Evolutionary conservation across 1,139 yeast genomes (phyloP).

Genomic region (Pichia sp.): DNA sequence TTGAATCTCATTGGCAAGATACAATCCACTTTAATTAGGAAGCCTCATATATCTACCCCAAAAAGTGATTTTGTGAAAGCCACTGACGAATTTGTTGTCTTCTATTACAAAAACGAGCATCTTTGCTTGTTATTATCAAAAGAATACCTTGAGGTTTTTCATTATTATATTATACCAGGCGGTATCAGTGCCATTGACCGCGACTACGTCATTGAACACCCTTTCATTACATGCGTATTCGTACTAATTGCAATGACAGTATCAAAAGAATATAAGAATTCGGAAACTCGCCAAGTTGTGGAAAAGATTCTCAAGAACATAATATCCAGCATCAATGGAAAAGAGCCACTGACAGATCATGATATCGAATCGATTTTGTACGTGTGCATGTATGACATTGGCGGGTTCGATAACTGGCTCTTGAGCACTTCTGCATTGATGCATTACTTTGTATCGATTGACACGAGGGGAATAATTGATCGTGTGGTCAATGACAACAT

Average conservation of each 20-base stretch:
- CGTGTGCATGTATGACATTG: constrained; percentile 46
- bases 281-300: constrained; percentile 40
- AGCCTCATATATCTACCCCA: constrained; percentile 23
- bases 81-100: constrained; percentile 38
- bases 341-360: constrained; percentile 43
- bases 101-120: constrained; percentile 37
- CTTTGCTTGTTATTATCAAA: constrained; percentile 40
- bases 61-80: constrained; percentile 30
- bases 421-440: constrained; percentile 46
- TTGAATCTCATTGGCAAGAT: constrained; percentile 39
- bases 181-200: constrained; percentile 42
- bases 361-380: constrained; percentile 54
- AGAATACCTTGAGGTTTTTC: constrained; percentile 43
- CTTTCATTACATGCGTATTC: constrained; percentile 48
- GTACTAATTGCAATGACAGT: constrained; percentile 48
- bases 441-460: constrained; percentile 42
- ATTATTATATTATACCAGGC: constrained; percentile 54
- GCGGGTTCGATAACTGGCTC: constrained; percentile 46
- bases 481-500: constrained; percentile 32
- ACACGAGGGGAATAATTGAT: constrained; percentile 38
- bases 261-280: constrained; percentile 45
- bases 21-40: constrained; percentile 32
- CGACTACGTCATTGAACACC: constrained; percentile 42
- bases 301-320: constrained; percentile 43
- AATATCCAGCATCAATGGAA: constrained; percentile 34